Conservation (phyloP, 208 protist genomes). For the Leishmania amazonensis region DNA sequence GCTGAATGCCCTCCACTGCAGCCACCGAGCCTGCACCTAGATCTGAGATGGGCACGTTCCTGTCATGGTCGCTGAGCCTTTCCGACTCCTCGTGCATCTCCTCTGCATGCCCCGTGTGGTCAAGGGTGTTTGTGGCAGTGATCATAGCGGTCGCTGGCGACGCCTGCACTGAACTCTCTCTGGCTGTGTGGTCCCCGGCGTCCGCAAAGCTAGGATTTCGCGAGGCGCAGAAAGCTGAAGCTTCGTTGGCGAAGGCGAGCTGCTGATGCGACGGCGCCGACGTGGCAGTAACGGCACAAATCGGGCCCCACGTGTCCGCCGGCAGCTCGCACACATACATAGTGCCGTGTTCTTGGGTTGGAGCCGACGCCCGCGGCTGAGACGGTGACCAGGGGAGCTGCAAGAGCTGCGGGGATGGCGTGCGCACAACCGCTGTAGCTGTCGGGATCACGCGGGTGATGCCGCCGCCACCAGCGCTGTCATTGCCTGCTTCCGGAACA, state of each 20-base stretch:
- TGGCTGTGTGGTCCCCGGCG: not conserved
- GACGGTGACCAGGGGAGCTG: not conserved
- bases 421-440: not conserved
- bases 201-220: conserved; percentile 11
- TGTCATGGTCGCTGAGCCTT: not conserved
- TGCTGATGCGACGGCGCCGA: conserved; percentile 21
- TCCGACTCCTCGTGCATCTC: not conserved
- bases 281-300: conserved; percentile 11
- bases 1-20: not conserved
- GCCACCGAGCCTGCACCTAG: not conserved
- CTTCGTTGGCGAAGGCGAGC: conserved; percentile 21
- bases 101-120: not conserved
- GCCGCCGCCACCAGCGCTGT: not conserved
- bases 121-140: too few relatives aligned
- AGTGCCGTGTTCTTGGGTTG: conserved; percentile 1
- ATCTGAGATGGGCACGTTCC: not conserved
- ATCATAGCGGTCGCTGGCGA: not conserved
- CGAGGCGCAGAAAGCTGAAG: conserved; percentile 14
- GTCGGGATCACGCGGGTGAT: not conserved
- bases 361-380: not conserved
- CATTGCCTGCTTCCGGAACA: not conserved
- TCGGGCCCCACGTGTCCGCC: conserved; percentile 22
- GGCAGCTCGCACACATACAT: conserved; percentile 28
- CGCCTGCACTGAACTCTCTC: not conserved
- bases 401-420: not conserved